Evolutionary conservation across 176 grass and related monocot species (phyloP).

Genomic region (Rhynchospora breviuscula): DNA sequence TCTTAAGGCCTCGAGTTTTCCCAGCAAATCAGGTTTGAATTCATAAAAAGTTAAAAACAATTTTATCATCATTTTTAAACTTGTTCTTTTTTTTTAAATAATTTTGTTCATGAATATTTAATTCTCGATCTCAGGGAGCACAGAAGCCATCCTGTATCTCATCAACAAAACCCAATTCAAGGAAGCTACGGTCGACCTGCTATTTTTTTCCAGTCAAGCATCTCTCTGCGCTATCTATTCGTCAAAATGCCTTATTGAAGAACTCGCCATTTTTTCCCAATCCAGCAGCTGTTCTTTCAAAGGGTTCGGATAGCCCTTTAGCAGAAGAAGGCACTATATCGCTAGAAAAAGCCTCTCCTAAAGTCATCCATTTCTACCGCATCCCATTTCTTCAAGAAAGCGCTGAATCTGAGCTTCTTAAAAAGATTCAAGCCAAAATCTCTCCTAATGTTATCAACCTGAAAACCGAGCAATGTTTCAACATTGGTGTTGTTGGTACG

Average conservation of each 20-base stretch:
- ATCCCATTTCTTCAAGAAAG: conserved; percentile 67
- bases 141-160: conserved; percentile 19
- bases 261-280: not conserved
- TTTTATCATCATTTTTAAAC: not conserved
- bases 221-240: conserved; percentile 24
- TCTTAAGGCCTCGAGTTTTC: conserved; percentile 34
- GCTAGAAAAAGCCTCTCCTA: conserved; percentile 8
- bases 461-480: conserved; percentile 78
- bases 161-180: conserved; percentile 8
- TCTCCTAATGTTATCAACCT: conserved; percentile 55
- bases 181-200: conserved; percentile 19
- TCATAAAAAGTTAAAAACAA: not conserved
- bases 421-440: conserved; percentile 62
- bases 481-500: conserved; percentile 44
- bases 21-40: conserved; percentile 35
- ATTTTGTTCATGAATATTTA: conserved; percentile 11
- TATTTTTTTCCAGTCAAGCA: conserved; percentile 29
- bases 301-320: conserved; percentile 33
- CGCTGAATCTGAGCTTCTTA: conserved; percentile 50
- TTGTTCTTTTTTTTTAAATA: not conserved
- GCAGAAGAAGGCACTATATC: conserved; percentile 23
- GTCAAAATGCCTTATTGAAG: conserved; percentile 20
- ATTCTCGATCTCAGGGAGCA: conserved; percentile 28
- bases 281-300: conserved; percentile 34
- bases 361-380: conserved; percentile 69